A percentile compares a stretch with the other conserved stretches of the same genome.
Evolutionary conservation across 1,139 yeast species (phyloP).

Genomic region (Scheffersomyces titani): DNA sequence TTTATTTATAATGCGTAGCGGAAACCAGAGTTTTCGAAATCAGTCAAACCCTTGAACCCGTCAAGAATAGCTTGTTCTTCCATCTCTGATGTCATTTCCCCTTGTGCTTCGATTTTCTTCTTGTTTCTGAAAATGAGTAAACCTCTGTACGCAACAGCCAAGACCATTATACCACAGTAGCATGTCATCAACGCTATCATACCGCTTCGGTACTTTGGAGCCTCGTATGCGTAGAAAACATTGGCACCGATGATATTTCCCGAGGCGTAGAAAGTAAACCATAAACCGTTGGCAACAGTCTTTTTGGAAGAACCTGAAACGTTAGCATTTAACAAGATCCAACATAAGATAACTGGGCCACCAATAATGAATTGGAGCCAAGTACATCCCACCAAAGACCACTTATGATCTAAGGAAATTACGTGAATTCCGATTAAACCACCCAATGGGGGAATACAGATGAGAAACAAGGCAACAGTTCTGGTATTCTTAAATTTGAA

Average conservation of each 20-base stretch:
- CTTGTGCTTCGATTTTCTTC: slow-evolving; percentile 21
- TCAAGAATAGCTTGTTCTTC: slow-evolving; percentile 28
- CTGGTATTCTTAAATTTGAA: slow-evolving; percentile 19
- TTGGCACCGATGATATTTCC: slow-evolving; percentile 33
- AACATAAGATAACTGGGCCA: slow-evolving; percentile 31
- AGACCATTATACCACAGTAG: slow-evolving; percentile 26
- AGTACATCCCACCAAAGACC: slow-evolving; percentile 32
- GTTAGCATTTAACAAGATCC: slow-evolving; percentile 26
- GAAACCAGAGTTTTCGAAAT: slow-evolving; percentile 23
- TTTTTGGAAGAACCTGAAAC: slow-evolving; percentile 28
- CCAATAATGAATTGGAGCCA: slow-evolving; percentile 37
- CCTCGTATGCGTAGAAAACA: slow-evolving; percentile 27
- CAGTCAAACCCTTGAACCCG: slow-evolving; percentile 36
- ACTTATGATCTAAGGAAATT: slow-evolving; percentile 19
- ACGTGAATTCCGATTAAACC: slow-evolving; percentile 26
- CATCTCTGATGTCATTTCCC: slow-evolving; percentile 25
- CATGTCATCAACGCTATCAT: slow-evolving; percentile 27
- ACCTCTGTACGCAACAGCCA: slow-evolving; percentile 21
- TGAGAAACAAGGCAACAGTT: slow-evolving; percentile 16
- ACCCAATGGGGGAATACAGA: slow-evolving; percentile 23
- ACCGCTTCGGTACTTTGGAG: slow-evolving; percentile 31
- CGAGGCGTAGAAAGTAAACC: slow-evolving; percentile 30
- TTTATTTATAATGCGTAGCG: background rate
- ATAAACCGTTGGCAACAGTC: slow-evolving; percentile 24
- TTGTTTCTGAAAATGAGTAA: slow-evolving; percentile 23